A percentile compares a stretch with the other conserved stretches of the same genome.
These are phyloP conservation scores for Gloeopeniophorella convolvens DNA, from an alignment of 768 basidiomycete genomes.

Conservation along the genomic window DNA sequence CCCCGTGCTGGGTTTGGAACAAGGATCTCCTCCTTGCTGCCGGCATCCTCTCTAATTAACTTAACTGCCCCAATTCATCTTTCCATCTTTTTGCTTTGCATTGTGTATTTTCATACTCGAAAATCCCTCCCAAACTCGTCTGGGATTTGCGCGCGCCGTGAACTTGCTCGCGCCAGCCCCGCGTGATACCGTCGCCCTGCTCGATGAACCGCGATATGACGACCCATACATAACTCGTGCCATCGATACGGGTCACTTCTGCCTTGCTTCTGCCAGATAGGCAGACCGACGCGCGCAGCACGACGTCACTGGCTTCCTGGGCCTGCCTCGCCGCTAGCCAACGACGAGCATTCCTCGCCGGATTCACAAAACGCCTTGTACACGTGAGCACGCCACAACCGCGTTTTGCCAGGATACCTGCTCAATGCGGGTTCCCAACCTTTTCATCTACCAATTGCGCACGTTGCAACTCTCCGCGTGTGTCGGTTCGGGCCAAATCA, in stretches of 20 bases:
- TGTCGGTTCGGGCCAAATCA: slow-evolving; percentile 17
- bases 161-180: neutral
- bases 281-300: too few species aligned
- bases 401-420: slow-evolving; percentile 17
- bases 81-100: neutral
- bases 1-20: slow-evolving; percentile 7
- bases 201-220: slow-evolving; percentile 16
- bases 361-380: slow-evolving; percentile 18
- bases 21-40: slow-evolving; percentile 2
- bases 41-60: slow-evolving; percentile 14
- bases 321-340: slow-evolving; percentile 18
- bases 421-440: slow-evolving; percentile 17
- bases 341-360: slow-evolving; percentile 20
- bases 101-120: neutral
- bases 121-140: neutral
- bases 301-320: slow-evolving; percentile 20
- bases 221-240: slow-evolving; percentile 5
- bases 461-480: slow-evolving; percentile 20
- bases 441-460: slow-evolving; percentile 16
- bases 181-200: slow-evolving; percentile 9
- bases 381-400: slow-evolving; percentile 21
- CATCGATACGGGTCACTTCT: slow-evolving; percentile 16
- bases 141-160: too few species aligned
- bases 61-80: slow-evolving; percentile 8
- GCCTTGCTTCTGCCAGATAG: too few species aligned